Evolutionary conservation across 495 filamentous ascomycete genomes (phyloP).

Genomic region (Penicillium malachiteum): DNA sequence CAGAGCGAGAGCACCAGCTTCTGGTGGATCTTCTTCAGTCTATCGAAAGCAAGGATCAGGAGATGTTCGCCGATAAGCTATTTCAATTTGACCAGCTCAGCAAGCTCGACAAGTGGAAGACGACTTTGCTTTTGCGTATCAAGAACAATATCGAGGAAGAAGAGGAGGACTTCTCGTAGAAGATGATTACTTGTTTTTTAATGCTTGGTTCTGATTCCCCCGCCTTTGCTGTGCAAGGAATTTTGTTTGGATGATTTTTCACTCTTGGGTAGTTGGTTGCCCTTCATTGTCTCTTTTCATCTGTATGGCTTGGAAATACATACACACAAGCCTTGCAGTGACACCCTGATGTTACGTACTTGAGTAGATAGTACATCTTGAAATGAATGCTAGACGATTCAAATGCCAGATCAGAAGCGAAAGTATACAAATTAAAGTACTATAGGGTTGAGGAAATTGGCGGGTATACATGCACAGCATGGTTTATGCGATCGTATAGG

Average conservation of each 20-base stretch:
- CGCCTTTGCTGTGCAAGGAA: conserved; percentile 22
- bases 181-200: conserved; percentile 15
- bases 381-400: too few species aligned
- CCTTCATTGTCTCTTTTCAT: conserved; percentile 5
- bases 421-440: too few species aligned
- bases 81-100: conserved; percentile 86
- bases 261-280: conserved; percentile 10
- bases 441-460: too few species aligned
- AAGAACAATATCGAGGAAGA: conserved; percentile 79
- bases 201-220: conserved; percentile 24
- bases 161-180: conserved; percentile 71
- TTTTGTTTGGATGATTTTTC: conserved; percentile 2
- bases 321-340: neutral
- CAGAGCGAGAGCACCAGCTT: conserved; percentile 75
- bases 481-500: neutral
- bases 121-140: conserved; percentile 74
- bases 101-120: conserved; percentile 95
- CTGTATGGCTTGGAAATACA: conserved; percentile 1
- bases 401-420: too few species aligned
- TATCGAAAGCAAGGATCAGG: conserved; percentile 70
- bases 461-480: neutral
- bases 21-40: conserved; percentile 71
- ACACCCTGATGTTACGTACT: neutral
- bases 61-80: conserved; percentile 79
- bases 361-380: neutral